Evolutionary conservation across 768 basidiomycete genomes (phyloP).

Genomic region (Suillus hirtellus): DNA sequence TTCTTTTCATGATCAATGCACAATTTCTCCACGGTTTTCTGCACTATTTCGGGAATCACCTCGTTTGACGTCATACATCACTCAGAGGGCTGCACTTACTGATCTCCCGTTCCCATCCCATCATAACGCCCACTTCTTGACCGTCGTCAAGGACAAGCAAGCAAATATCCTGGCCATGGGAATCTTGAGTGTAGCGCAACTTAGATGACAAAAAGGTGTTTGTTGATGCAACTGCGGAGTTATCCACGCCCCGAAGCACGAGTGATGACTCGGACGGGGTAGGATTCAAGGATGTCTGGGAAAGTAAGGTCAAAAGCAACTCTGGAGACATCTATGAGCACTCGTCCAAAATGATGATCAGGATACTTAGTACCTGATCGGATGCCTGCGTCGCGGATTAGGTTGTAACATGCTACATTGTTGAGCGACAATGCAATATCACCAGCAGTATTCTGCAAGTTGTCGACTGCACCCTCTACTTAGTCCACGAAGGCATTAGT

Average conservation of each 20-base stretch:
- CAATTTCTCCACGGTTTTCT: conserved; percentile 69
- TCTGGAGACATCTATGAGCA: conserved; percentile 43
- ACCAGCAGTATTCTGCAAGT: conserved; percentile 78
- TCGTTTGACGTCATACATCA: conserved; percentile 19
- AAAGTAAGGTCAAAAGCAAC: conserved; percentile 66
- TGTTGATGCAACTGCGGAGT: conserved; percentile 60
- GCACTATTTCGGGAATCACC: conserved; percentile 50
- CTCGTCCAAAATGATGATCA: conserved; percentile 8
- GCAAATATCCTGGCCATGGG: conserved; percentile 81
- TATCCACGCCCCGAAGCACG: conserved; percentile 50
- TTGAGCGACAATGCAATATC: conserved; percentile 91
- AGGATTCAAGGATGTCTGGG: conserved; percentile 34
- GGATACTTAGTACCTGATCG: conserved; percentile 64
- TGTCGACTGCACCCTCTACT: conserved; percentile 56
- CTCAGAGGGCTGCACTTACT: conserved; percentile 44
- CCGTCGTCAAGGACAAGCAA: conserved; percentile 57
- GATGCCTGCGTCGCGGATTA: conserved; percentile 91
- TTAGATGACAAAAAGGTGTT: conserved; percentile 70
- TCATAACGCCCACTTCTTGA: conserved; percentile 96
- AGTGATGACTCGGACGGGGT: conserved; percentile 30
- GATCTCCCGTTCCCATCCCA: conserved; percentile 94
- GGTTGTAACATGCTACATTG: conserved; percentile 66
- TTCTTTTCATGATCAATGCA: conserved; percentile 52
- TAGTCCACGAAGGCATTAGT: background rate
- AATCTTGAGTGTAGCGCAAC: conserved; percentile 68